Conservation (phyloP, 352 stramenopile species). For the Phytophthora europaea region DNA sequence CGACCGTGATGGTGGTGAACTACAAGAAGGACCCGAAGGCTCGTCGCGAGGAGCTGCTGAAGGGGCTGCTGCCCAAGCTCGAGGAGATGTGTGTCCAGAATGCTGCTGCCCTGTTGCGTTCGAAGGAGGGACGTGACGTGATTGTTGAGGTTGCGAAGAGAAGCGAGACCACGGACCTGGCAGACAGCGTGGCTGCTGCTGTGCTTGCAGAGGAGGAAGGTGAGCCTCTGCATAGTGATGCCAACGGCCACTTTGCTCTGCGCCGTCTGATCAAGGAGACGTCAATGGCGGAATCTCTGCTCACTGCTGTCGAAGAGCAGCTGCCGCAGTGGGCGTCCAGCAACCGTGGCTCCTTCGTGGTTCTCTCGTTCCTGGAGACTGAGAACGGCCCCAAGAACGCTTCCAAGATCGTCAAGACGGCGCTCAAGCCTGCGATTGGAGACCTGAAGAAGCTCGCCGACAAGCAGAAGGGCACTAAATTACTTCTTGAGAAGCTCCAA, state of each 20-base stretch:
- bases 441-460: constrained; percentile 71
- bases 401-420: constrained; percentile 62
- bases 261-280: constrained; percentile 86
- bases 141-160: constrained; percentile 85
- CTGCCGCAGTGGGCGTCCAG: constrained; percentile 63
- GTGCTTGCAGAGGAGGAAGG: constrained; percentile 52
- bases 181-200: constrained; percentile 54
- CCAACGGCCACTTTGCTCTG: constrained; percentile 78
- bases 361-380: constrained; percentile 83
- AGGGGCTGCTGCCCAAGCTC: constrained; percentile 84
- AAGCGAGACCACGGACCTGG: constrained; percentile 59
- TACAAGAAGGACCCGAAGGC: constrained; percentile 91
- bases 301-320: constrained; percentile 59
- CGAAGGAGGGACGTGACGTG: constrained; percentile 84
- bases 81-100: constrained; percentile 80
- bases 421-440: constrained; percentile 64
- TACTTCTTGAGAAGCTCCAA: constrained; percentile 88
- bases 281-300: constrained; percentile 55
- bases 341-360: constrained; percentile 89
- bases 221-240: constrained; percentile 78
- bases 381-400: constrained; percentile 64
- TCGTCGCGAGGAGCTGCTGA: constrained; percentile 81
- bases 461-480: constrained; percentile 79
- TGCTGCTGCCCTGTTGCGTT: constrained; percentile 71
- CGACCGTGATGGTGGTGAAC: constrained; percentile 73